These are phyloP conservation scores for Artemisia argyi DNA, from an alignment of 129 eudicot species.

Conservation along the genomic window DNA sequence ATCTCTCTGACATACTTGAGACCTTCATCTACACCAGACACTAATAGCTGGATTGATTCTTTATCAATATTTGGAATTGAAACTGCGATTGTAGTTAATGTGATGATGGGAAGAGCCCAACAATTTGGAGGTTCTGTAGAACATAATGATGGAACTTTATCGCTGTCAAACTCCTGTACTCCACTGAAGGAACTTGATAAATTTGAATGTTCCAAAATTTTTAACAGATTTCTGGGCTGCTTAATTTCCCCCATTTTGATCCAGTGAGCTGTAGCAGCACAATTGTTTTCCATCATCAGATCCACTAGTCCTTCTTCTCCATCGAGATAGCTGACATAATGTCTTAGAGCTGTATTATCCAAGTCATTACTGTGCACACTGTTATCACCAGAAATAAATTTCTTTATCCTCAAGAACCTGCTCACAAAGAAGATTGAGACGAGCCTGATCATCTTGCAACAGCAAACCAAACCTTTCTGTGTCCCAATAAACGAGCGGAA, in stretches of 20 bases:
- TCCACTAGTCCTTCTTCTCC: constrained; percentile 36
- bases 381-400: too few species aligned
- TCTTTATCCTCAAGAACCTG: too few species aligned
- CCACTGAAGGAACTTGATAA: constrained; percentile 39
- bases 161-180: constrained; percentile 49
- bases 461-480: too few species aligned
- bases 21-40: constrained; percentile 51
- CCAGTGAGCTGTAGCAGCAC: constrained; percentile 24
- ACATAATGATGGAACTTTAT: constrained; percentile 42
- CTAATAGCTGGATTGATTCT: constrained; percentile 34
- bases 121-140: constrained; percentile 55
- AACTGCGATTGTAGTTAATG: constrained; percentile 66
- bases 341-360: constrained; percentile 29
- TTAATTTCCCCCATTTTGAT: constrained; percentile 50
- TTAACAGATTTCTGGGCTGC: constrained; percentile 54
- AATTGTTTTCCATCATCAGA: too few species aligned
- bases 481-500: too few species aligned
- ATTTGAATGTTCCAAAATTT: constrained; percentile 33
- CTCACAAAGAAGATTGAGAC: too few species aligned
- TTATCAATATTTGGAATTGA: constrained; percentile 43
- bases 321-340: constrained; percentile 68
- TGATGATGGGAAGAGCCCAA: constrained; percentile 87
- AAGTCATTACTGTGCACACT: too few species aligned
- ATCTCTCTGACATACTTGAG: constrained; percentile 46
- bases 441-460: too few species aligned